These are phyloP conservation scores for Dryas drummondii DNA, from an alignment of 306 rosid species.

Conservation along the genomic window DNA sequence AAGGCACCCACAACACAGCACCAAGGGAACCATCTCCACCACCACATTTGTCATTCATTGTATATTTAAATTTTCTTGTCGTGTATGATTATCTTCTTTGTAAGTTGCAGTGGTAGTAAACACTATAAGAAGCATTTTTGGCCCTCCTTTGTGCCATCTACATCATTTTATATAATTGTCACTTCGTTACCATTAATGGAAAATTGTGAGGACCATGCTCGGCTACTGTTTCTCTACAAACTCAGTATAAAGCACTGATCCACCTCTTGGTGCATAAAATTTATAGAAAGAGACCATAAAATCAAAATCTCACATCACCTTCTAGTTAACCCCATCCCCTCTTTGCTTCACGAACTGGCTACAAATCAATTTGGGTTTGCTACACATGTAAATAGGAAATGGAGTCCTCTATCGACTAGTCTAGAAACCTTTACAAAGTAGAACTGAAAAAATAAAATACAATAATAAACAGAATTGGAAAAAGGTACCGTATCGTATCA, in stretches of 20 bases:
- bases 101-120: conserved; percentile 4
- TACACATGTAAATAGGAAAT: no score
- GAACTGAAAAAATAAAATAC: neutral
- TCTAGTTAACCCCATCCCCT: no score
- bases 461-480: neutral
- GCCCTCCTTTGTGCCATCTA: conserved; percentile 16
- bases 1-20: conserved; percentile 22
- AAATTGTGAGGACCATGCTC: neutral
- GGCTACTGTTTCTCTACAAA: no score
- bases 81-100: conserved; percentile 4
- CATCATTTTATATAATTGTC: neutral
- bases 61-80: neutral
- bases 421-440: neutral
- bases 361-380: neutral
- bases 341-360: neutral
- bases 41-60: conserved; percentile 7
- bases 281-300: no score
- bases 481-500: neutral
- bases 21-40: conserved; percentile 37
- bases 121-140: conserved; percentile 7
- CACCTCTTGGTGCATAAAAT: no score
- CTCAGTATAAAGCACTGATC: no score
- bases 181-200: neutral
- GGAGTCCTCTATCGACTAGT: neutral
- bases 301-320: no score